phyloP scores from a whole-genome alignment of 2,329 filamentous ascomycete genomes.

The Ophiostoma populinum region DNA sequence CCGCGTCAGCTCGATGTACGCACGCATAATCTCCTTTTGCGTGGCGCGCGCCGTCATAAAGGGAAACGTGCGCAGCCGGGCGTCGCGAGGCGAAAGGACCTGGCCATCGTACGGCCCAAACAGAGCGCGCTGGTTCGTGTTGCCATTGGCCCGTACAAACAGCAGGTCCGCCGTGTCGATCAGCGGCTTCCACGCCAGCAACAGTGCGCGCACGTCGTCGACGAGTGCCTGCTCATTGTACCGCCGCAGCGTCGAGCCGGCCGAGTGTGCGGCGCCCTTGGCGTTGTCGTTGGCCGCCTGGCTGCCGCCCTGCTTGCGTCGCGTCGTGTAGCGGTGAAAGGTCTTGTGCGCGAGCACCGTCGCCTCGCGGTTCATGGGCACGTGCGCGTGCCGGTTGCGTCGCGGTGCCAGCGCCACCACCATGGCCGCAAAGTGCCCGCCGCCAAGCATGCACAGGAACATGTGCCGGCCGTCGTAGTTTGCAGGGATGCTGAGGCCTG shows the following conservation, averaged over 20 bases:
- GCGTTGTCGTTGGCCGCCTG: conserved; percentile 54
- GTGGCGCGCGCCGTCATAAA: conserved; percentile 87
- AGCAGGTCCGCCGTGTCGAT: conserved; percentile 72
- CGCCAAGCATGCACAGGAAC: conserved; percentile 97
- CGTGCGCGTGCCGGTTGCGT: conserved; percentile 48
- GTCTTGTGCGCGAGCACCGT: conserved; percentile 90
- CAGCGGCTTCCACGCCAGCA: conserved; percentile 70
- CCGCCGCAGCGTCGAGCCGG: conserved; percentile 71
- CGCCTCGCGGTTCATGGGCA: conserved; percentile 66
- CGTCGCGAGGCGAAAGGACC: conserved; percentile 61
- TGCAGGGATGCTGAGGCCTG: conserved; percentile 15
- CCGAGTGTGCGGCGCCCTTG: conserved; percentile 44
- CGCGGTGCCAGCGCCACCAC: conserved; percentile 76
- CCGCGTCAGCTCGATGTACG: conserved; percentile 83
- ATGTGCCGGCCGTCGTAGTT: conserved; percentile 62
- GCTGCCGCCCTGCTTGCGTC: conserved; percentile 87
- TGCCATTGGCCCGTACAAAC: conserved; percentile 79
- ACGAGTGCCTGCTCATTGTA: conserved; percentile 88
- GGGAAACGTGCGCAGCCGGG: conserved; percentile 69
- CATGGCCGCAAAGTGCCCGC: conserved; percentile 95
- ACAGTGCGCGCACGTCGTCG: conserved; percentile 68
- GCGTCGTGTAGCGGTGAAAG: conserved; percentile 91
- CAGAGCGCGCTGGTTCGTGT: conserved; percentile 68
- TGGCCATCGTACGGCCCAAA: conserved; percentile 88
- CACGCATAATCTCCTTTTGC: conserved; percentile 84